Conservation (phyloP, 306 rosid genomes). For the Corylus americana region DNA sequence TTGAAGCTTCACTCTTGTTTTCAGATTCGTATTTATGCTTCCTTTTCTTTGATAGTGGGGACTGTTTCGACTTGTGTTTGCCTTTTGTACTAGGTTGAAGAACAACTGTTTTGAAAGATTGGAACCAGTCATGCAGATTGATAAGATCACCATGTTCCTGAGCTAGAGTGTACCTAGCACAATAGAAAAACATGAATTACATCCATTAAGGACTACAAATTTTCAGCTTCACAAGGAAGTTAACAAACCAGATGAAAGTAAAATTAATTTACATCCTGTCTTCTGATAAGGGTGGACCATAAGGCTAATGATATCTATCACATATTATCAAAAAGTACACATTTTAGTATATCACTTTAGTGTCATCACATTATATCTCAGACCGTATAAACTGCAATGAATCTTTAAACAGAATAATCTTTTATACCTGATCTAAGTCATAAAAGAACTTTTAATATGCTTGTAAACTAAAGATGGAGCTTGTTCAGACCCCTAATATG, state of each 20-base stretch:
- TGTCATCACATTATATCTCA: too few relatives aligned
- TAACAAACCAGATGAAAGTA: constrained; percentile 5
- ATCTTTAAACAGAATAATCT: too few relatives aligned
- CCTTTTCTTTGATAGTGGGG: constrained; percentile 62
- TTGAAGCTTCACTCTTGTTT: constrained; percentile 63
- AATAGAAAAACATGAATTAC: constrained; percentile 20
- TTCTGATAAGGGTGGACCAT: background rate
- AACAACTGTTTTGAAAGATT: constrained; percentile 68
- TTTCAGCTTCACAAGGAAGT: constrained; percentile 1
- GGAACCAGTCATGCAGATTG: constrained; percentile 95
- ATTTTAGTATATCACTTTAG: too few relatives aligned
- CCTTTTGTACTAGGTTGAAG: constrained; percentile 46
- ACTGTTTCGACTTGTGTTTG: constrained; percentile 58
- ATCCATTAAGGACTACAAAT: constrained; percentile 4
- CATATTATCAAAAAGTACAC: too few relatives aligned
- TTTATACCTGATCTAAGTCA: background rate
- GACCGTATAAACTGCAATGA: background rate
- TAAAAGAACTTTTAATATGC: background rate
- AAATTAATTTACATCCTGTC: background rate
- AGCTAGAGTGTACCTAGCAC: constrained; percentile 69
- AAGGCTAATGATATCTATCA: too few relatives aligned
- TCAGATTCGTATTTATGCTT: constrained; percentile 48
- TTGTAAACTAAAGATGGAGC: background rate
- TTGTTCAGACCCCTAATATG: background rate
- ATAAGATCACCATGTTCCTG: constrained; percentile 97